Evolutionary conservation across 2,329 filamentous ascomycete genomes (phyloP).

Genomic region (Pseudocercospora cruenta): DNA sequence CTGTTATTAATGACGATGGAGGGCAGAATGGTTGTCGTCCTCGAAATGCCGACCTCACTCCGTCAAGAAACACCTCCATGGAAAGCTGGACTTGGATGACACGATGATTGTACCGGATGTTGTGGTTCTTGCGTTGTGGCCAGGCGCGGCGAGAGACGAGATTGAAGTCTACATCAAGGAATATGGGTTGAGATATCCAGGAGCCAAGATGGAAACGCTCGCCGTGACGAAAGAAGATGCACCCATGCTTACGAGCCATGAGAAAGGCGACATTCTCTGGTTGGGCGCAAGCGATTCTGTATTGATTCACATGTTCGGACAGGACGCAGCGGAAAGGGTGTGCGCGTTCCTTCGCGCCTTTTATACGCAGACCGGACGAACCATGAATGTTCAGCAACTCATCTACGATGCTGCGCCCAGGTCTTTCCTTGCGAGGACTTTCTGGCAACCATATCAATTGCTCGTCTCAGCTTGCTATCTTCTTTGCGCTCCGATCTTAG

Average conservation of each 20-base stretch:
- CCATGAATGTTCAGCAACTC: constrained; percentile 11
- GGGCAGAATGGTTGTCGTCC: background rate
- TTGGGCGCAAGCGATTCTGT: background rate
- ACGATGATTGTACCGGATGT: background rate
- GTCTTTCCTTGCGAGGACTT: background rate
- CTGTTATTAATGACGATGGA: background rate
- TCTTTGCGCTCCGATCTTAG: background rate
- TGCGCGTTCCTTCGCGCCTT: constrained; percentile 13
- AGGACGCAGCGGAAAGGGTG: constrained; percentile 9
- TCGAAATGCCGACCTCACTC: background rate
- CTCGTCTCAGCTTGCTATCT: background rate
- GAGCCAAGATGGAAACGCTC: constrained; percentile 9
- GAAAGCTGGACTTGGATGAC: background rate
- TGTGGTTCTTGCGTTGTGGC: constrained; percentile 15
- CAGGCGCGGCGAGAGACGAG: background rate
- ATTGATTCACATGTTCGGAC: constrained; percentile 13
- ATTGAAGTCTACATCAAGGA: background rate
- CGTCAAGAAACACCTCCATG: background rate
- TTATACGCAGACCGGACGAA: constrained; percentile 4
- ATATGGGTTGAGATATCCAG: constrained; percentile 7
- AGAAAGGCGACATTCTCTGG: background rate
- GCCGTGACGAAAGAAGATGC: background rate
- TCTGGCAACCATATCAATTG: constrained; percentile 6
- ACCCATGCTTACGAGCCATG: background rate
- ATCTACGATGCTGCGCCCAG: constrained; percentile 14